Evolutionary conservation across 2,329 filamentous ascomycete genomes (phyloP).

Genomic region (Beauveria varroae): DNA sequence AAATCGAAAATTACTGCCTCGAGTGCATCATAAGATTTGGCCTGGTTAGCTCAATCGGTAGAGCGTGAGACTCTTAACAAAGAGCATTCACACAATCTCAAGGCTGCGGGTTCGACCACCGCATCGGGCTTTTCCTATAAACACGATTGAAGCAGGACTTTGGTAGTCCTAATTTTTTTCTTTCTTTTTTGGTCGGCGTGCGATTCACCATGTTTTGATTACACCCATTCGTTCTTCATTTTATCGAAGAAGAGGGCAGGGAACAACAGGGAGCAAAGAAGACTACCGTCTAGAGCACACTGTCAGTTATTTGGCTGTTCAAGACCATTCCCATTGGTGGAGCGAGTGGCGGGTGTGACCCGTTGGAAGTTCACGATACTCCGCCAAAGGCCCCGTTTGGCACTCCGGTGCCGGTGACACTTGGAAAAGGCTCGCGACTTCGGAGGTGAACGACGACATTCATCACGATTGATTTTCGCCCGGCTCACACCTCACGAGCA

Average conservation of each 20-base stretch:
- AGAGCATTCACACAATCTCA: conserved; percentile 30
- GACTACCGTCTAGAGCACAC: neutral
- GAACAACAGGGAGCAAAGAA: neutral
- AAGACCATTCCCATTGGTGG: neutral
- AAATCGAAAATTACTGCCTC: no score
- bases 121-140: conserved; percentile 32
- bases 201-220: no score
- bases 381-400: neutral
- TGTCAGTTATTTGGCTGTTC: neutral
- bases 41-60: conserved; percentile 63
- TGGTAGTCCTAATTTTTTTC: no score
- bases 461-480: no score
- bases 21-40: conserved; percentile 14
- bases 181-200: no score
- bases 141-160: no score
- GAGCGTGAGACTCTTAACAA: conserved; percentile 60
- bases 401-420: neutral
- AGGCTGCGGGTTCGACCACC: conserved; percentile 48
- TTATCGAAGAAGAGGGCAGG: no score
- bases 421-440: neutral
- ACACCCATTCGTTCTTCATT: no score
- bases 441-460: neutral
- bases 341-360: neutral
- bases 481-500: no score
- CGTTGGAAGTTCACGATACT: neutral